phyloP scores from a whole-genome alignment of 345 rosid genomes.

The Gossypium rotundifolium region DNA sequence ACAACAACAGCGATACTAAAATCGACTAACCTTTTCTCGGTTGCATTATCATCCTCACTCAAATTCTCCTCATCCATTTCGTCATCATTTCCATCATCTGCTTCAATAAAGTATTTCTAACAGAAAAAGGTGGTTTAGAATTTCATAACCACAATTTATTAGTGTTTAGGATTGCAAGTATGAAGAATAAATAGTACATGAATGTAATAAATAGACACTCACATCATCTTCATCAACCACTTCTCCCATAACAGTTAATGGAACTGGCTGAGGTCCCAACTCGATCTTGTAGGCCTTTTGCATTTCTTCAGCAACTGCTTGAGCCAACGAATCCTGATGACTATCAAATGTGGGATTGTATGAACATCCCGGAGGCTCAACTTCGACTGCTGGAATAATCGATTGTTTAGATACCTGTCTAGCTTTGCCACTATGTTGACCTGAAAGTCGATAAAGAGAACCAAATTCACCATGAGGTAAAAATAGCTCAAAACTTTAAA shows the following conservation, averaged over 20 bases:
- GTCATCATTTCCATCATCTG: conserved; percentile 48
- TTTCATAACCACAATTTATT: background rate
- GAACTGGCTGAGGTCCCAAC: conserved; percentile 90
- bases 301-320: conserved; percentile 97
- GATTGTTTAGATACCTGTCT: conserved; percentile 47
- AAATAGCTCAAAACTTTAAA: background rate
- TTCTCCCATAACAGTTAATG: conserved; percentile 63
- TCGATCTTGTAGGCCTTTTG: conserved; percentile 69
- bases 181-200: background rate
- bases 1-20: background rate
- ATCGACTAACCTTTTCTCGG: conserved; percentile 43
- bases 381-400: conserved; percentile 82
- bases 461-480: background rate
- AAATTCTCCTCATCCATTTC: conserved; percentile 32
- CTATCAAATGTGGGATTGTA: conserved; percentile 75
- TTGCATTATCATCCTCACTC: conserved; percentile 27
- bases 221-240: conserved; percentile 66
- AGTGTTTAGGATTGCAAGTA: background rate
- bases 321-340: conserved; percentile 89
- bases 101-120: conserved; percentile 76
- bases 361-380: conserved; percentile 92
- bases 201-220: conserved; percentile 17
- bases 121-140: conserved; percentile 11
- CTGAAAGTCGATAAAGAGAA: conserved; percentile 28
- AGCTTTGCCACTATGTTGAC: conserved; percentile 28